Conservation (phyloP, 345 rosid genomes). For the Brassica juncea region DNA sequence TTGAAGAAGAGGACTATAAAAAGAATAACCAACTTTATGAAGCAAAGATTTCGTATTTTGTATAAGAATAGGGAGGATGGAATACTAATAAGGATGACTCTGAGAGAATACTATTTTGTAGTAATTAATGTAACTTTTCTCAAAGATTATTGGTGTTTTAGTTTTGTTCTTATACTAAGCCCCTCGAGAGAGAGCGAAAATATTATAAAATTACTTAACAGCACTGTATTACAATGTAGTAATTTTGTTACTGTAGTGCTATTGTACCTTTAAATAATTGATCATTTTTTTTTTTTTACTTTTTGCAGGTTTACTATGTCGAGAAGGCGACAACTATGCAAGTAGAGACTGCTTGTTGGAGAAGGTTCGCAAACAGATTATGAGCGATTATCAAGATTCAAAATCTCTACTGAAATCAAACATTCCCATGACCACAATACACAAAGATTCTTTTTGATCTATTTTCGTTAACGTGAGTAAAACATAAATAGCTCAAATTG, state of each 20-base stretch:
- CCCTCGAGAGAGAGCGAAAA: conserved; percentile 19
- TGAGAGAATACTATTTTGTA: conserved; percentile 23
- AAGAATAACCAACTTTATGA: no score
- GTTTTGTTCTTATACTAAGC: conserved; percentile 26
- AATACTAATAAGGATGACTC: conserved; percentile 27
- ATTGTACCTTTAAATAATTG: conserved; percentile 9
- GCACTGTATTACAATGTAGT: conserved; percentile 18
- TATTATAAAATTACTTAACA: conserved; percentile 7
- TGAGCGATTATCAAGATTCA: conserved; percentile 15
- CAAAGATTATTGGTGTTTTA: conserved; percentile 33
- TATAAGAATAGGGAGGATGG: background rate
- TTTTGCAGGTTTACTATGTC: conserved; percentile 11
- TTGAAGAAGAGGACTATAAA: conserved; percentile 6
- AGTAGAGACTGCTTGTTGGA: background rate
- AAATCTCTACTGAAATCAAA: conserved; percentile 26
- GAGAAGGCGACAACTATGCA: conserved; percentile 7
- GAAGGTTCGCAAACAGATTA: conserved; percentile 11
- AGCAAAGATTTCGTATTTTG: no score
- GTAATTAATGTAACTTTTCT: conserved; percentile 34
- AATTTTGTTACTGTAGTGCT: conserved; percentile 10
- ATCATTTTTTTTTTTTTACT: conserved; percentile 13
- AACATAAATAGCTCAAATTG: conserved; percentile 19
- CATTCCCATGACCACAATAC: conserved; percentile 17
- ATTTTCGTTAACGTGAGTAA: conserved; percentile 7
- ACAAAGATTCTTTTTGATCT: conserved; percentile 13